phyloP scores from a whole-genome alignment of 148 eudicot species.

The Rhododendron ferrugineum region DNA sequence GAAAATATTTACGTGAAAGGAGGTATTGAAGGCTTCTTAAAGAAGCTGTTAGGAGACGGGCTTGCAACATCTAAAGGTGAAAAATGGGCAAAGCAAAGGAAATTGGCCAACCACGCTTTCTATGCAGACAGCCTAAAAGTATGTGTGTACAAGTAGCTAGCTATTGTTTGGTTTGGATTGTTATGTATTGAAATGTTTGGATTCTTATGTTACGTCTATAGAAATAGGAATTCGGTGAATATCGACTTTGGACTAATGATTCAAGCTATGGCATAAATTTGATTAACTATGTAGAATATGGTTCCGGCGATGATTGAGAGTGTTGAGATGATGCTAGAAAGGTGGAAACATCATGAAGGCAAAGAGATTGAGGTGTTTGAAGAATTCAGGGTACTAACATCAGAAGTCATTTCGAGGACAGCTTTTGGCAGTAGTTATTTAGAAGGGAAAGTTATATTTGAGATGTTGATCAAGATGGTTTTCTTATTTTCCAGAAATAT shows the following conservation, averaged over 20 bases:
- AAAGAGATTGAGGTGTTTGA: conserved; percentile 15
- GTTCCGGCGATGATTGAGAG: conserved; percentile 21
- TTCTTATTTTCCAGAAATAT: not conserved
- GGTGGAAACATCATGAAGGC: conserved; percentile 16
- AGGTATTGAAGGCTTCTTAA: not conserved
- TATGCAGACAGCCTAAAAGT: conserved; percentile 21
- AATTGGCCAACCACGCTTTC: conserved; percentile 28
- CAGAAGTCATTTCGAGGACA: conserved; percentile 23
- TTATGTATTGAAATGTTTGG: not conserved
- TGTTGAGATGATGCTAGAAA: conserved; percentile 19
- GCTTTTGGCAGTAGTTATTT: conserved; percentile 23
- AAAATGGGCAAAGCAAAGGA: conserved; percentile 23
- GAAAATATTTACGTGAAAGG: not conserved
- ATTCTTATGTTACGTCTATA: not conserved
- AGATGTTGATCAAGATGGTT: conserved; percentile 6
- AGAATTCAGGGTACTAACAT: conserved; percentile 15
- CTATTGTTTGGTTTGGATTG: not conserved
- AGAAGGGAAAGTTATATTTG: conserved; percentile 14
- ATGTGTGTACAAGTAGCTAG: too few relatives aligned
- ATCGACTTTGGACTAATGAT: not conserved
- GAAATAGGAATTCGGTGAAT: not conserved
- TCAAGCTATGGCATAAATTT: not conserved
- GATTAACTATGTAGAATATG: conserved; percentile 14
- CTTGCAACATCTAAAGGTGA: not conserved
- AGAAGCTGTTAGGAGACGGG: conserved; percentile 1